Base-by-base conservation (phyloP, 805 yeast genomes). In the Spathaspora gorwiae region DNA sequence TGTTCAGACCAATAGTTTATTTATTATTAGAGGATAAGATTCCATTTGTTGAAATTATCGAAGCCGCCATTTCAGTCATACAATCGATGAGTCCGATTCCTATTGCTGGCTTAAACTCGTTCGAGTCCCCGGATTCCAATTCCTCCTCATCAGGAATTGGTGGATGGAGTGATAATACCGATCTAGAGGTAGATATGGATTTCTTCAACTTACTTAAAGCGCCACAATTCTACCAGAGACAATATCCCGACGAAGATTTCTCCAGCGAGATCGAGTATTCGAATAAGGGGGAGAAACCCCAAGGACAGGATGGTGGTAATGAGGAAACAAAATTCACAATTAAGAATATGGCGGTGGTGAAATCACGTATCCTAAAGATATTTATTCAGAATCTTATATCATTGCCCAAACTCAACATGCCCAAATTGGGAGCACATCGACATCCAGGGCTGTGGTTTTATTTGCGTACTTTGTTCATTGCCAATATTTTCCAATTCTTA, bases 391-490 rank as follows among this genome's bases (percentile, higher is more conserved):
- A 57, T 43, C 42, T 66, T 26, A 54, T 61, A 3, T 37, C 64
- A 5, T 37, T 66, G 5, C 72, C 73, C 7, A 66, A 68, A 46
- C 48, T 66, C 38, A 57, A 57, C 39, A 60, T 67, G 27, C 72
- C 72, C 3, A 66, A 64, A 33, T 44, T 68, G 32, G 64, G 65
- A 6, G 64, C 59, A 27, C 67, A 65, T 47, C 57, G 74, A 45
- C 74, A 68, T 47, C 68, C 72, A 1, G 73, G 75, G 0, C 62
- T 61, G 51, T 68, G 72, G 72, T 68, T 57, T 49, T 66, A 64
- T 45, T 46, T 68, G 39, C 50, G 75, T 39, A 67, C 65, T 40
- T 38, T 61, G 35, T 54, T 65, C 35, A 52, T 56, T 32, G 73
- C 70, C 5, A 59, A 59, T 47, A 48, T 65, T 30, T 49, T 50